Evolutionary conservation across 306 rosid genomes (phyloP), one percentile per base, ranked within the genome.

Genomic region (Betula pendula): DNA sequence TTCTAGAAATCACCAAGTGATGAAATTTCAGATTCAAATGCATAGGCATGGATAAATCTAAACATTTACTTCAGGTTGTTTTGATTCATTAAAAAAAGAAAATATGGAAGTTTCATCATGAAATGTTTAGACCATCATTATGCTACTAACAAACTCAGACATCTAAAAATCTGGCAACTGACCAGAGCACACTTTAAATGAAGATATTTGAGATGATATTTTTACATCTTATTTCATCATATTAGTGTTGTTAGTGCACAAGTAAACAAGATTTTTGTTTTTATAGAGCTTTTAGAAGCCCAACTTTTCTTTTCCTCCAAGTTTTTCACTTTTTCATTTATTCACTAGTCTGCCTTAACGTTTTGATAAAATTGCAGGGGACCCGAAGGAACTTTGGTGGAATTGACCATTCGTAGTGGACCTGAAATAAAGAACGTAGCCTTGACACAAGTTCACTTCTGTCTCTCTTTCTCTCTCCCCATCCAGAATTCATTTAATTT

Each of bases 351-450:
- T 75, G 75, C 42, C 80, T 86, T 42, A 73, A 81, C 42, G 80
- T 76, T 80, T 68, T 65, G 81, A 82, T 66, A 29, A 74, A 84
- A 68, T 73, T 78, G 40, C 89, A 95, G 99, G 89, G 99, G 99
- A 72, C 77, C 96, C 47, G 96, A 92, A 78, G 97, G 99, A 82
- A 95, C 94, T 86, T 72, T 88, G 13, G 96, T 95, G 83, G 85
- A 88, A 73, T 84, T 95, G 84, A 89, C 97, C 19, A 81, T 95
- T 86, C 87, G 74, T 31, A 92, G 93, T 85, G 97, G 99, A 69
- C 74, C 81, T 35, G 95, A 90, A 50, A 78, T 85, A 75, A 95
- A 89, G 89, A 88, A 85, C 78, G 77, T 95, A 55, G 81, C 78
- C 75, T 82, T 95, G 59, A 79, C 33, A 97, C 92, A 80, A 90